Conservation (phyloP, 2,329 filamentous ascomycete genomes). For the Trichophaea hybrida region DNA sequence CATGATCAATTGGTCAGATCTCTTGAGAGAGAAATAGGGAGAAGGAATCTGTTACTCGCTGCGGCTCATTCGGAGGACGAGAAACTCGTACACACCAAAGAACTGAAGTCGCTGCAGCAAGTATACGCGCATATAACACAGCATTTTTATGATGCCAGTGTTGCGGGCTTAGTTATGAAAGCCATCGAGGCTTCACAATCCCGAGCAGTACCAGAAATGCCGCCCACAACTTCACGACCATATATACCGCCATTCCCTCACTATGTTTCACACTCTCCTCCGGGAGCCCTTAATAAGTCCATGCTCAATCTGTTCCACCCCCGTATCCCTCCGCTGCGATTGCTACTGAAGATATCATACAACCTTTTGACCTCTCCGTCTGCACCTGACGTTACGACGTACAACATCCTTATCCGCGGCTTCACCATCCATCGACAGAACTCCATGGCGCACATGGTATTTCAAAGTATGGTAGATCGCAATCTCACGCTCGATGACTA, state of each 20-base stretch:
- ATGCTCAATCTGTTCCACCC: slow-evolving; percentile 20
- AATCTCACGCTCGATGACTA: slow-evolving; percentile 16
- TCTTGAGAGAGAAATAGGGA: slow-evolving; percentile 2
- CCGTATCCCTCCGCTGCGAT: slow-evolving; percentile 18
- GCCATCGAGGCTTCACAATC: background rate
- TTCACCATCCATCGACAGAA: slow-evolving; percentile 42
- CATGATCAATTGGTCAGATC: background rate
- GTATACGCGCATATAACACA: background rate
- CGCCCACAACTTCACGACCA: background rate
- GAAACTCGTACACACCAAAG: slow-evolving; percentile 6
- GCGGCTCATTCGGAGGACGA: background rate
- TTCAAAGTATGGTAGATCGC: slow-evolving; percentile 27
- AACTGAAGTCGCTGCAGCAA: background rate
- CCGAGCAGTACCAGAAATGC: background rate
- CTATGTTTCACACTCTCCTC: slow-evolving; percentile 7
- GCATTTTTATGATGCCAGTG: background rate
- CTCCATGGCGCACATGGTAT: slow-evolving; percentile 40
- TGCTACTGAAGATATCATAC: slow-evolving; percentile 37
- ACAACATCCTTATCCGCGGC: slow-evolving; percentile 55
- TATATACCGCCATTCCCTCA: slow-evolving; percentile 19
- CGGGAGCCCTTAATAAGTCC: slow-evolving; percentile 16
- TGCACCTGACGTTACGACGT: slow-evolving; percentile 53
- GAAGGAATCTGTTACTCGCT: background rate
- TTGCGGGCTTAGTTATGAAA: background rate
- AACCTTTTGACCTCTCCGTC: slow-evolving; percentile 50